phyloP scores from a whole-genome alignment of 805 yeast genomes.

The Starmerella etchellsii region DNA sequence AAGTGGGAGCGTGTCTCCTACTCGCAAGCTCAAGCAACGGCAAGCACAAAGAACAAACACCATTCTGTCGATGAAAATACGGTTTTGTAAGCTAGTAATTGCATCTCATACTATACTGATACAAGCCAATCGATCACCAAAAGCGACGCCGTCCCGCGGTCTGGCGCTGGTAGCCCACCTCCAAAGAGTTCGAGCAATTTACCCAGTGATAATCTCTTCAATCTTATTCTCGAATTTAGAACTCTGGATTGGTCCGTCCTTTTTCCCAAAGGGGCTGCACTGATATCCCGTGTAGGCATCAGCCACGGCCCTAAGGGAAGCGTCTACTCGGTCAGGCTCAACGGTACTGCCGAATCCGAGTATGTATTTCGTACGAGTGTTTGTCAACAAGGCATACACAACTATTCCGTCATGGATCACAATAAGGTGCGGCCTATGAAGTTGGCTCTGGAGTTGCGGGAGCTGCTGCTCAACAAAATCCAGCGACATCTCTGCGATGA shows the following conservation, averaged over 20 bases:
- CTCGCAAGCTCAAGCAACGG: no score
- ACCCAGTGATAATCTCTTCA: no score
- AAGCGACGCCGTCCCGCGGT: no score
- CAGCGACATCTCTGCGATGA: conserved; percentile 29
- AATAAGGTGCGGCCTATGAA: conserved; percentile 19
- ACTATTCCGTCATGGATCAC: conserved; percentile 29
- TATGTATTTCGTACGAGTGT: conserved; percentile 25
- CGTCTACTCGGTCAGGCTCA: conserved; percentile 10
- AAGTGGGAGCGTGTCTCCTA: no score
- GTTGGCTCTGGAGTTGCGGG: conserved; percentile 10
- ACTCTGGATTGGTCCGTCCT: conserved; percentile 18
- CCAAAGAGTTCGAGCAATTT: no score
- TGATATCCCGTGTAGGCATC: conserved; percentile 24
- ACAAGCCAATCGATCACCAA: no score
- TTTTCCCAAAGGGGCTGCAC: conserved; percentile 26
- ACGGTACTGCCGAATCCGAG: conserved; percentile 24
- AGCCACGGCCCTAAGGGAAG: conserved; percentile 19
- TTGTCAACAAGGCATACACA: conserved; percentile 27
- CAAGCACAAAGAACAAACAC: no score
- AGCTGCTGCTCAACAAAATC: conserved; percentile 25
- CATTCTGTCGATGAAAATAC: no score
- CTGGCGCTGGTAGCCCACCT: no score
- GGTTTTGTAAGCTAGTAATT: no score
- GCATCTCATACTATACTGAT: no score
- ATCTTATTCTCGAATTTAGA: conserved; percentile 21